Evolutionary conservation across 768 basidiomycete species (phyloP), one percentile per base, ranked within the genome.

Genomic region (Pilatotrama ljubarskyi): DNA sequence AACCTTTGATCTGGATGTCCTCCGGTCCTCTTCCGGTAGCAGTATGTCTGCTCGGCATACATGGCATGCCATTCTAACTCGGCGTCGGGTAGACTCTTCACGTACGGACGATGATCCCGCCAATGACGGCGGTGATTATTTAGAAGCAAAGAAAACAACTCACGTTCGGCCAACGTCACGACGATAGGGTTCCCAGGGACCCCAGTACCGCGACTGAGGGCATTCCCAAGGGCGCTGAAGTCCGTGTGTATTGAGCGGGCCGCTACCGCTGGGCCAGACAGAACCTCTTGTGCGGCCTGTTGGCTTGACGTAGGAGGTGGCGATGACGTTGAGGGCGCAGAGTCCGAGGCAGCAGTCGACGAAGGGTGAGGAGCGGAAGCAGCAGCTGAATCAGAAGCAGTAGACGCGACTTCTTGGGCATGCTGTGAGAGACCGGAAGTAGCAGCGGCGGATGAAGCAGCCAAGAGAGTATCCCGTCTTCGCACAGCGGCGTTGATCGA

Each of bases 101-200:
- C 29, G 10, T 4, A 32, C 29, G 5, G 29, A 32, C 29, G 29
- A 32, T 10, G 29, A 32, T 32, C 29, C 29, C 29, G 29, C 29
- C 43, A 44, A 44, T 24, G 22, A 22, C 22, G 22, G 22, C 18
- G 18, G 13, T 7, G 9, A 37, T 24, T 14, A 18, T 22, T 37
- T 36, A 2, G 6, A 9, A 37, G 53, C 8, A 22, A n/a, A 53
- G 43, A 18, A n/a, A 58, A 42, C 42, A 17, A 80, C 88, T 72
- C 67, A 90, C 93, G 84, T 80, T 94, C 91, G 61, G 86, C 85
- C 64, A 95, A 82, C 24, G 91, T 82, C 38, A 95, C 93, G 47
- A 90, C 83, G 32, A 95, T 86, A 5, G 93, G 93, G 59, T 82
- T 82, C 0, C 72, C 72, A 32, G 70, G 76, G 18, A 77, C 75